These are phyloP conservation scores for Astragalus membranaceus DNA, from an alignment of 306 rosid species.

Conservation along the genomic window DNA sequence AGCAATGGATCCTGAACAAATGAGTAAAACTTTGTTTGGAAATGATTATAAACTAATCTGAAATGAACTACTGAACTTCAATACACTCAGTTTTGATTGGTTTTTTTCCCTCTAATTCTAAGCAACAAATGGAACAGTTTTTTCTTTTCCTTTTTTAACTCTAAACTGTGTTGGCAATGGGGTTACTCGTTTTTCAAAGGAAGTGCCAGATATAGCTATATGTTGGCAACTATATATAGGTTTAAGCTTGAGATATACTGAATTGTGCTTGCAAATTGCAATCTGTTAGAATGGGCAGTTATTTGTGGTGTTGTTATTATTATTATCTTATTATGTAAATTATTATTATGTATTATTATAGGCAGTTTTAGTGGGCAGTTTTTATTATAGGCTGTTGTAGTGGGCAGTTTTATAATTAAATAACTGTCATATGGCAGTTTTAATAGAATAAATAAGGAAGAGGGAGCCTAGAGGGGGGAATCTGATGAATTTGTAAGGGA, in stretches of 20 bases:
- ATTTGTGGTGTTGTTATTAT: too few species aligned
- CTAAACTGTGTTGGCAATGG: too few species aligned
- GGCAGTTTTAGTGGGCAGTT: too few species aligned
- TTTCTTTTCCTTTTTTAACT: background rate
- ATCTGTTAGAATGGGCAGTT: too few species aligned
- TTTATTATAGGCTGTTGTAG: too few species aligned
- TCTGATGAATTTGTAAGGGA: too few species aligned
- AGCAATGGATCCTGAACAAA: constrained; percentile 1
- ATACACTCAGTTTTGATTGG: background rate
- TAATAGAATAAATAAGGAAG: too few species aligned
- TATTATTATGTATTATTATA: too few species aligned
- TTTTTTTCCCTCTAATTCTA: background rate
- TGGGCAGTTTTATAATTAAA: too few species aligned
- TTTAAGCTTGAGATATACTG: background rate
- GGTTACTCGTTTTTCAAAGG: background rate
- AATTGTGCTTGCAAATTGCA: background rate
- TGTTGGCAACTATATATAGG: background rate
- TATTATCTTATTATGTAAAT: too few species aligned
- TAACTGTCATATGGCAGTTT: too few species aligned
- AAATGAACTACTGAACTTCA: background rate
- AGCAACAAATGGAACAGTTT: background rate
- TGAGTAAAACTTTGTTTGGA: background rate
- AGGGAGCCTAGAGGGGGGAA: too few species aligned
- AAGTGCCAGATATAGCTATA: background rate
- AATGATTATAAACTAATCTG: background rate